Percentiles rank a stretch among this genome's conserved stretches.
These are phyloP conservation scores for Fagopyrum homotropicum DNA, from an alignment of 148 eudicot genomes.

Conservation along the genomic window DNA sequence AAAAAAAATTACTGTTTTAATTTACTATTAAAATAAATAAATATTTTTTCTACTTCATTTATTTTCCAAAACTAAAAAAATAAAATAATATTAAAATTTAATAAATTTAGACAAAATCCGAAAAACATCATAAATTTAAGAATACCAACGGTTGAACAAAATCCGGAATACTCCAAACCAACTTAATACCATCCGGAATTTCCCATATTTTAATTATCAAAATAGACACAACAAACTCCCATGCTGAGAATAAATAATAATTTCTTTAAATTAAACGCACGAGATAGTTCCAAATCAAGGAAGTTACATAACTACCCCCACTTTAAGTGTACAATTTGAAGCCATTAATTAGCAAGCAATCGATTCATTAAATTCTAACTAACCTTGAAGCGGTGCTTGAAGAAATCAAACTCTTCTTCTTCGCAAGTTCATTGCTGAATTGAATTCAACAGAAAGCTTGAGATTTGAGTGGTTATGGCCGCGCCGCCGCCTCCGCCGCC, in stretches of 20 bases:
- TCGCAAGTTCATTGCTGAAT: not conserved
- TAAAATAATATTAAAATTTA: no score
- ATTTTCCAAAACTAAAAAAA: no score
- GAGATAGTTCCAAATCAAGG: not conserved
- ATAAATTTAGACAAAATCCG: no score
- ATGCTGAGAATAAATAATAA: not conserved
- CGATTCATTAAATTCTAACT: not conserved
- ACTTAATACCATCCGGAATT: not conserved
- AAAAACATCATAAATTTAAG: no score
- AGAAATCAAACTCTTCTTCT: no score
- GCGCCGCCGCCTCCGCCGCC: not conserved
- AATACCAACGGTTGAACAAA: no score
- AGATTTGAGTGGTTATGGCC: not conserved
- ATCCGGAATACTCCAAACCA: not conserved
- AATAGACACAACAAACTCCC: slow-evolving; percentile 1
- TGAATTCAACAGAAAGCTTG: not conserved
- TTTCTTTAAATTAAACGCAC: not conserved
- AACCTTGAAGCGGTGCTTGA: no score
- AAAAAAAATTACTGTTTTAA: no score
- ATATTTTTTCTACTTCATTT: no score
- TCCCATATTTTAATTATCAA: not conserved
- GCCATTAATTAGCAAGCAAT: not conserved
- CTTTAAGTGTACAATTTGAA: not conserved
- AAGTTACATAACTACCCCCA: not conserved
- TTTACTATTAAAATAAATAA: no score